Conservation (phyloP, 2,329 filamentous ascomycete species). For the Albophoma yamanashiensis region DNA sequence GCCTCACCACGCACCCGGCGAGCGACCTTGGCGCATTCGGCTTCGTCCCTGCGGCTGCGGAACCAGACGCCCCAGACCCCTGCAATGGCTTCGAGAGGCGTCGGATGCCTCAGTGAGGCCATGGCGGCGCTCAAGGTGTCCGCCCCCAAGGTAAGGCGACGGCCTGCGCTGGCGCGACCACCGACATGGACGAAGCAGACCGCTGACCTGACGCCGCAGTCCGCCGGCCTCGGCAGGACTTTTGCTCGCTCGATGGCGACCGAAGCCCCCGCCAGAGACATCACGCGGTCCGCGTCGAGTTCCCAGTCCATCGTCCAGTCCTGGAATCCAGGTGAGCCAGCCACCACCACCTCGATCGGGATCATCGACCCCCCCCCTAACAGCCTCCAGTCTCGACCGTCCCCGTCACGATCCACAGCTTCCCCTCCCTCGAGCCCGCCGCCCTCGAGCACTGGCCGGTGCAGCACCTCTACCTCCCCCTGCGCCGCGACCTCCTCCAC, state of each 20-base stretch:
- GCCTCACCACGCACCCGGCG: not conserved
- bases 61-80: not conserved
- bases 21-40: not conserved
- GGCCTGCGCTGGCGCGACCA: no score
- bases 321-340: slow-evolving; percentile 34
- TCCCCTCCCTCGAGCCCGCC: slow-evolving; percentile 79
- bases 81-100: slow-evolving; percentile 18
- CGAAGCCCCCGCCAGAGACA: slow-evolving; percentile 28
- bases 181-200: no score
- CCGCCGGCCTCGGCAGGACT: slow-evolving; percentile 23
- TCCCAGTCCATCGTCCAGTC: slow-evolving; percentile 24
- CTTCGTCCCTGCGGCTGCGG: not conserved
- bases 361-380: not conserved
- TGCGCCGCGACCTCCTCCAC: slow-evolving; percentile 86
- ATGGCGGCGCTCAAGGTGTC: slow-evolving; percentile 38
- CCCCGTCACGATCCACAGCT: slow-evolving; percentile 77
- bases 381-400: slow-evolving; percentile 46
- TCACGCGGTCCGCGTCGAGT: slow-evolving; percentile 22
- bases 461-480: slow-evolving; percentile 75
- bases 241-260: slow-evolving; percentile 48
- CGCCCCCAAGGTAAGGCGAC: slow-evolving; percentile 22
- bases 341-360: not conserved
- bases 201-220: slow-evolving; percentile 12
- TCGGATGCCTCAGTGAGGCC: slow-evolving; percentile 41
- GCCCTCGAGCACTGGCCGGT: slow-evolving; percentile 67